Evolutionary conservation across 2,329 filamentous ascomycete species (phyloP).

Genomic region (Clonostachys sp.): DNA sequence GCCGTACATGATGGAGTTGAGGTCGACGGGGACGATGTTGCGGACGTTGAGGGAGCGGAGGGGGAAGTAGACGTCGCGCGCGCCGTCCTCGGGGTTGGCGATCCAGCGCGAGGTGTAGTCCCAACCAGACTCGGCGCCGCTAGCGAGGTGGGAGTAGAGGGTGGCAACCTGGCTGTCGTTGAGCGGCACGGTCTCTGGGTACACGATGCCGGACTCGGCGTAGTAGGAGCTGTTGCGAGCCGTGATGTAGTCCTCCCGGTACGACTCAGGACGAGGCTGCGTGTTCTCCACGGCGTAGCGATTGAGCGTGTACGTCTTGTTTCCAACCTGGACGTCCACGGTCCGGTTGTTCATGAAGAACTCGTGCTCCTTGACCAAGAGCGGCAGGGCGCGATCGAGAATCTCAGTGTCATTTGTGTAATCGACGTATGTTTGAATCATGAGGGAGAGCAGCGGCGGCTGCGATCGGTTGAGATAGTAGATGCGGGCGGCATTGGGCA

Average conservation of each 20-base stretch:
- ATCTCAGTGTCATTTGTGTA: slow-evolving; percentile 60
- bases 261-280: slow-evolving; percentile 64
- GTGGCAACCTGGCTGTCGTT: slow-evolving; percentile 44
- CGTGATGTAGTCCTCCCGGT: slow-evolving; percentile 59
- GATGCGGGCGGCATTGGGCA: slow-evolving; percentile 62
- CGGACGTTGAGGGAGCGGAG: slow-evolving; percentile 57
- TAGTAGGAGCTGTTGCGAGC: slow-evolving; percentile 61
- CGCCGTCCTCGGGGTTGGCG: slow-evolving; percentile 50
- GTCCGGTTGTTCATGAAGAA: slow-evolving; percentile 61
- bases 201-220: slow-evolving; percentile 47
- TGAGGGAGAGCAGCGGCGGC: slow-evolving; percentile 60
- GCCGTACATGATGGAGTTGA: slow-evolving; percentile 65
- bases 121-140: slow-evolving; percentile 62
- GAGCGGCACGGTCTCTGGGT: slow-evolving; percentile 43
- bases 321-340: slow-evolving; percentile 39
- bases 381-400: slow-evolving; percentile 54
- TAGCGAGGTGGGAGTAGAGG: slow-evolving; percentile 59
- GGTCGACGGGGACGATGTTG: slow-evolving; percentile 57
- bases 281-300: slow-evolving; percentile 59
- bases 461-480: slow-evolving; percentile 68
- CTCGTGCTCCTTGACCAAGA: slow-evolving; percentile 58
- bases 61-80: slow-evolving; percentile 58
- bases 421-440: slow-evolving; percentile 61
- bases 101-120: slow-evolving; percentile 61
- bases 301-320: slow-evolving; percentile 49